phyloP scores from a whole-genome alignment of 2,329 filamentous ascomycete genomes.

The Monosporascus sp. region DNA sequence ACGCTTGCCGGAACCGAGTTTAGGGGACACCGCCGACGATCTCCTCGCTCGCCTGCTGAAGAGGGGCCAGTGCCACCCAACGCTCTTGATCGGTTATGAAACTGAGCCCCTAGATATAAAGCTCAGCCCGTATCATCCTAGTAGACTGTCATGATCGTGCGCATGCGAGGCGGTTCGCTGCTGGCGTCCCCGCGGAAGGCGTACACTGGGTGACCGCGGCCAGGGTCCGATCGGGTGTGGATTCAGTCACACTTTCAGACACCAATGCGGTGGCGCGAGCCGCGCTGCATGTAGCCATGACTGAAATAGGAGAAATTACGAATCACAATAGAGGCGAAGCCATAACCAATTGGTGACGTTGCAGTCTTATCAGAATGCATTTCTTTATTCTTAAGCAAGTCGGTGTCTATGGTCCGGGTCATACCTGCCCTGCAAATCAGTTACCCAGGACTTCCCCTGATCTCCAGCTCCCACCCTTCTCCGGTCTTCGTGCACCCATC shows the following conservation, averaged over 20 bases:
- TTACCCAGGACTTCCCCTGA: too few relatives aligned
- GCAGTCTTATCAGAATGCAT: neutral
- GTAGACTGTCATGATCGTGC: constrained; percentile 6
- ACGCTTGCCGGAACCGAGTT: constrained; percentile 8
- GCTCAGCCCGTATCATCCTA: neutral
- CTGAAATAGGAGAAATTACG: neutral
- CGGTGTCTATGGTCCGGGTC: neutral
- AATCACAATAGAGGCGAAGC: neutral
- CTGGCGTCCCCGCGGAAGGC: constrained; percentile 14
- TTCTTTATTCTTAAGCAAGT: neutral
- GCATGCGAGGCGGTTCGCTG: constrained; percentile 9
- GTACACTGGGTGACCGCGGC: constrained; percentile 13
- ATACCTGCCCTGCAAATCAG: too few relatives aligned
- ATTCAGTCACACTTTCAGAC: constrained; percentile 11
- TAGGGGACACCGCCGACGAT: constrained; percentile 10
- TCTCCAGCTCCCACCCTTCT: neutral
- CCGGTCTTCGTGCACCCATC: neutral
- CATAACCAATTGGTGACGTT: neutral
- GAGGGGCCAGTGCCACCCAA: constrained; percentile 11
- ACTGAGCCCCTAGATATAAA: constrained; percentile 8
- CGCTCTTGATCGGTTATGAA: constrained; percentile 3
- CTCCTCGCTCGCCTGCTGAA: constrained; percentile 5
- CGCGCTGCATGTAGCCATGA: constrained; percentile 1
- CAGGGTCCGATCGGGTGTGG: constrained; percentile 10
- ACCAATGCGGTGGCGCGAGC: constrained; percentile 8